These are phyloP conservation scores for Tylopilus sp. DNA, from an alignment of 768 basidiomycete genomes.

Conservation along the genomic window DNA sequence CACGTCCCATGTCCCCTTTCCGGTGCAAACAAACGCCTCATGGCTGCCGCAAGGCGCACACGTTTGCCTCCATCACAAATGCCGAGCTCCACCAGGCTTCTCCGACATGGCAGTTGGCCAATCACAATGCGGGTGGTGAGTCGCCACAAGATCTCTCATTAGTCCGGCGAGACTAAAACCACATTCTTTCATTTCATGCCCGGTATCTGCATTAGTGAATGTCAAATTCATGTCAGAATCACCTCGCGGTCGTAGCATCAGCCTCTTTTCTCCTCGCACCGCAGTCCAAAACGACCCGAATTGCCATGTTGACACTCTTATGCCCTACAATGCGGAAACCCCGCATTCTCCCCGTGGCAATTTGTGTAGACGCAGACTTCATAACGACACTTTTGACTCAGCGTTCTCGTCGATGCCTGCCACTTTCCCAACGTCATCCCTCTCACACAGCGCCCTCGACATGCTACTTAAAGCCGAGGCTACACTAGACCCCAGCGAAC, in stretches of 20 bases:
- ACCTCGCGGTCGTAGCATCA: slow-evolving; percentile 34
- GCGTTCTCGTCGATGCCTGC: slow-evolving; percentile 20
- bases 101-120: slow-evolving; percentile 21
- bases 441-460: slow-evolving; percentile 30
- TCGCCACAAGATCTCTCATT: slow-evolving; percentile 16
- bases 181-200: slow-evolving; percentile 20
- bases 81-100: slow-evolving; percentile 29
- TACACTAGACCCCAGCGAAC: slow-evolving; percentile 16
- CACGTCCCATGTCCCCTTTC: slow-evolving; percentile 22
- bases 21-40: slow-evolving; percentile 25
- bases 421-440: slow-evolving; percentile 31
- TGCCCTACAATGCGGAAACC: slow-evolving; percentile 33
- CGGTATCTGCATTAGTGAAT: slow-evolving; percentile 15
- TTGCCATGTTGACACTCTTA: slow-evolving; percentile 15
- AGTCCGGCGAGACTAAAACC: slow-evolving; percentile 16
- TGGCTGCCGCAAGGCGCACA: slow-evolving; percentile 32
- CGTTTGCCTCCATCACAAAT: slow-evolving; percentile 32
- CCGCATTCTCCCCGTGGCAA: slow-evolving; percentile 29
- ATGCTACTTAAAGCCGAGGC: slow-evolving; percentile 31
- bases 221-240: slow-evolving; percentile 24
- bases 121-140: slow-evolving; percentile 30
- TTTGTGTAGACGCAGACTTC: slow-evolving; percentile 19
- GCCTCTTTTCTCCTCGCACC: slow-evolving; percentile 30
- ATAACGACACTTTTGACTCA: slow-evolving; percentile 25
- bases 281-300: slow-evolving; percentile 21